These are phyloP conservation scores for Lyophyllum atratum DNA, from an alignment of 768 basidiomycete genomes.

Conservation along the genomic window DNA sequence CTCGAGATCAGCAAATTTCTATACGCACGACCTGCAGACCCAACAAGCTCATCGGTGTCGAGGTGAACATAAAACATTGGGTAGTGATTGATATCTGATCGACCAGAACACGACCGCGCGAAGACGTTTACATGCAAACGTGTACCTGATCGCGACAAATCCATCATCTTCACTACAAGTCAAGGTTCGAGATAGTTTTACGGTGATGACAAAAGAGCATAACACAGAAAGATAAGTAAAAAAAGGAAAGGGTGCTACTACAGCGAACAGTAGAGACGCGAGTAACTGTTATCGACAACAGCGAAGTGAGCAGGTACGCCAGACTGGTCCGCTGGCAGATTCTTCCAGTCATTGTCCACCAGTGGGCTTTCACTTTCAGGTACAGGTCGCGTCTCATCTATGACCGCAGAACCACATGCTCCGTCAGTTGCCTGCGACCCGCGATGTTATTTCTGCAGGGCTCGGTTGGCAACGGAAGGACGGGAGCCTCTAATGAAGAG, in stretches of 20 bases:
- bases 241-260: constrained; percentile 2
- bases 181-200: background rate
- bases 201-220: background rate
- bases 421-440: constrained; percentile 1
- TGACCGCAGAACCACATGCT: constrained; percentile 1
- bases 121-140: background rate
- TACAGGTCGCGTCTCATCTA: background rate
- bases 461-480: background rate
- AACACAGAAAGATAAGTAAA: background rate
- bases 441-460: background rate
- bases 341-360: constrained; percentile 3
- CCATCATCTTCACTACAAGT: background rate
- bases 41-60: too few relatives aligned
- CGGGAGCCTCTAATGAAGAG: constrained; percentile 1
- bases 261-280: constrained; percentile 1
- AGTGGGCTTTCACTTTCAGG: background rate
- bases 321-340: constrained; percentile 5
- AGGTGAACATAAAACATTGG: too few relatives aligned
- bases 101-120: too few relatives aligned
- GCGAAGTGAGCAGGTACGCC: constrained; percentile 9
- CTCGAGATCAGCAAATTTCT: too few relatives aligned
- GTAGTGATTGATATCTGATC: too few relatives aligned
- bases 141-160: background rate
- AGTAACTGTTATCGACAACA: constrained; percentile 5
- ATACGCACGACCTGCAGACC: too few relatives aligned